These are phyloP conservation scores for Saccharomyces pastorianus DNA, from an alignment of 1,139 yeast genomes.

Conservation along the genomic window DNA sequence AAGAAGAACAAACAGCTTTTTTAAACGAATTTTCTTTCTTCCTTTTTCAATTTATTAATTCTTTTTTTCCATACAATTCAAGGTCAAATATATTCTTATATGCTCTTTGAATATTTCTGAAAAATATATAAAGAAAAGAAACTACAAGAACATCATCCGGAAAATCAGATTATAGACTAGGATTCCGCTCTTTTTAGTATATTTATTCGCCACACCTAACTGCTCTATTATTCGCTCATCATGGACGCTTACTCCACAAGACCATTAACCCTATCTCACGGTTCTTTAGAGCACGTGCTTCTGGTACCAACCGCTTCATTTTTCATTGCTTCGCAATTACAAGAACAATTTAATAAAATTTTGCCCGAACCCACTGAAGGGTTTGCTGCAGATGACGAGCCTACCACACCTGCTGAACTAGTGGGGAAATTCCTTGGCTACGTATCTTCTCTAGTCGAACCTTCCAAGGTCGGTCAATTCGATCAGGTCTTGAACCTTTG, in stretches of 20 bases:
- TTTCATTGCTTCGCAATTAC: constrained; percentile 76
- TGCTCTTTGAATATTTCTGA: neutral
- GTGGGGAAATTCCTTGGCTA: constrained; percentile 79
- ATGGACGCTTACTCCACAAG: constrained; percentile 41
- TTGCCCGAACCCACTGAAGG: constrained; percentile 80
- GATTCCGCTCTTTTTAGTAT: neutral
- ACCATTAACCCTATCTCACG: constrained; percentile 79
- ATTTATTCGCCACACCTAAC: neutral
- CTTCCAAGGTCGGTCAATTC: constrained; percentile 44
- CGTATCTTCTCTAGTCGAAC: constrained; percentile 51
- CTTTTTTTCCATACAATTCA: neutral
- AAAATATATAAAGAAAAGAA: neutral
- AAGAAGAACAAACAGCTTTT: neutral
- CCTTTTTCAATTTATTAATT: neutral
- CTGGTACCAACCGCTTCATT: constrained; percentile 78
- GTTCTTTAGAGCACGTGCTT: constrained; percentile 78
- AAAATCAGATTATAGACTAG: neutral
- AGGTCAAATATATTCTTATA: constrained; percentile 1
- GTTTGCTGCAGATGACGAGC: constrained; percentile 81
- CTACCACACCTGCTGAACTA: constrained; percentile 79
- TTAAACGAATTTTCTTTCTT: neutral
- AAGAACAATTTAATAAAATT: constrained; percentile 67
- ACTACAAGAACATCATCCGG: neutral
- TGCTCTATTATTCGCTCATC: constrained; percentile 1
- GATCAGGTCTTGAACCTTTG: constrained; percentile 63